These are phyloP conservation scores for Arthromyces matolae DNA, from an alignment of 768 basidiomycete species.

Conservation along the genomic window DNA sequence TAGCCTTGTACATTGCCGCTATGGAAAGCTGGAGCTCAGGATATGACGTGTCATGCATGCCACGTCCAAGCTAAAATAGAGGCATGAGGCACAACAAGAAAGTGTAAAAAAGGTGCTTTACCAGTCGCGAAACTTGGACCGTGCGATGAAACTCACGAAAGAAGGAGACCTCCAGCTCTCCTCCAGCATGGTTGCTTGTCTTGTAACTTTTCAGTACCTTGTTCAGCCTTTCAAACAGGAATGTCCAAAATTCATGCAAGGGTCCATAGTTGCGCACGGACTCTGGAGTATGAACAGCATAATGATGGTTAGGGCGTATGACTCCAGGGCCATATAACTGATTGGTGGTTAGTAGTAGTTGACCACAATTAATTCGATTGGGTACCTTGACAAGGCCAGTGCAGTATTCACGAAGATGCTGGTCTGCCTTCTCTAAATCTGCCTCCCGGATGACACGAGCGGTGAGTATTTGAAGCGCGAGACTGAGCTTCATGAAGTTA, in stretches of 20 bases:
- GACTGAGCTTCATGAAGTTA: too few relatives aligned
- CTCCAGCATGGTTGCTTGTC: slow-evolving; percentile 28
- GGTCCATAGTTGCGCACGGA: too few relatives aligned
- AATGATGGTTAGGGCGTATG: too few relatives aligned
- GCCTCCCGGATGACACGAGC: too few relatives aligned
- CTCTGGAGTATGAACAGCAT: too few relatives aligned
- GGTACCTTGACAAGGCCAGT: too few relatives aligned
- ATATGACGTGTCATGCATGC: neutral
- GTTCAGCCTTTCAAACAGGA: slow-evolving; percentile 33
- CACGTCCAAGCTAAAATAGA: neutral
- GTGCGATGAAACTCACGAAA: slow-evolving; percentile 25
- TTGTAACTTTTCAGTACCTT: slow-evolving; percentile 33
- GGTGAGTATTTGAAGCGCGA: too few relatives aligned
- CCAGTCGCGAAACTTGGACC: slow-evolving; percentile 12
- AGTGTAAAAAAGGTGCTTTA: neutral
- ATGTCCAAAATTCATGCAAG: slow-evolving; percentile 35
- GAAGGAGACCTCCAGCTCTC: slow-evolving; percentile 26
- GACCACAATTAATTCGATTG: too few relatives aligned
- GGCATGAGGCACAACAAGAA: neutral
- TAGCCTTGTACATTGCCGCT: slow-evolving; percentile 19
- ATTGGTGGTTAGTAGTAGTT: too few relatives aligned
- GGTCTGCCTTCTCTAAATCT: too few relatives aligned
- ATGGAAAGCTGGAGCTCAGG: slow-evolving; percentile 8
- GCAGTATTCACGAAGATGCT: too few relatives aligned
- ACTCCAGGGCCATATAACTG: too few relatives aligned